phyloP scores from a whole-genome alignment of 805 yeast genomes.

The Lipomyces sp. region DNA sequence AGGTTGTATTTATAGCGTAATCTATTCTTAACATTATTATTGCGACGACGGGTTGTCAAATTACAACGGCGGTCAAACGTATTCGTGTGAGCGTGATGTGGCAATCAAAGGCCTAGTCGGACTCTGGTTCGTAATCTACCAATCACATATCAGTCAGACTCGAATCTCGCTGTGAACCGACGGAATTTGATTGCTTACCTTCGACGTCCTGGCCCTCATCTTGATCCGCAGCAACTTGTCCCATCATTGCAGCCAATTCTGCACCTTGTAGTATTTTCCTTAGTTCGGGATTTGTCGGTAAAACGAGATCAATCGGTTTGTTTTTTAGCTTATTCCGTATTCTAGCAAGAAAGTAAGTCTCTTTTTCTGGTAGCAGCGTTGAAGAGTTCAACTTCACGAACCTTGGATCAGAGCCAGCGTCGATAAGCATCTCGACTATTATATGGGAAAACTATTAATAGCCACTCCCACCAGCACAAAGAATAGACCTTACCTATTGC shows the following conservation, averaged over 20 bases:
- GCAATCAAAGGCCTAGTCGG: constrained; percentile 22
- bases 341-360: constrained; percentile 32
- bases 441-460: neutral
- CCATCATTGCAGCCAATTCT: constrained; percentile 62
- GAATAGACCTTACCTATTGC: constrained; percentile 53
- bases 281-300: constrained; percentile 59
- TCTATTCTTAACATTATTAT: neutral
- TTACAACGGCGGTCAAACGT: neutral
- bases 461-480: neutral
- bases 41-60: neutral
- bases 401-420: constrained; percentile 87
- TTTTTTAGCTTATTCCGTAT: constrained; percentile 63
- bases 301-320: constrained; percentile 74
- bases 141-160: neutral
- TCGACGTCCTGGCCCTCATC: constrained; percentile 33
- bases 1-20: constrained; percentile 3
- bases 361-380: neutral
- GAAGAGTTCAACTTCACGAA: constrained; percentile 19
- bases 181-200: neutral
- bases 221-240: constrained; percentile 34
- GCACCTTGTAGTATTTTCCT: constrained; percentile 76
- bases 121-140: constrained; percentile 36
- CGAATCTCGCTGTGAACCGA: neutral
- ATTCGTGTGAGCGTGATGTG: neutral
- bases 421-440: constrained; percentile 75